phyloP scores from a whole-genome alignment of 2,329 filamentous ascomycete genomes.

The Rutstroemia sp. region DNA sequence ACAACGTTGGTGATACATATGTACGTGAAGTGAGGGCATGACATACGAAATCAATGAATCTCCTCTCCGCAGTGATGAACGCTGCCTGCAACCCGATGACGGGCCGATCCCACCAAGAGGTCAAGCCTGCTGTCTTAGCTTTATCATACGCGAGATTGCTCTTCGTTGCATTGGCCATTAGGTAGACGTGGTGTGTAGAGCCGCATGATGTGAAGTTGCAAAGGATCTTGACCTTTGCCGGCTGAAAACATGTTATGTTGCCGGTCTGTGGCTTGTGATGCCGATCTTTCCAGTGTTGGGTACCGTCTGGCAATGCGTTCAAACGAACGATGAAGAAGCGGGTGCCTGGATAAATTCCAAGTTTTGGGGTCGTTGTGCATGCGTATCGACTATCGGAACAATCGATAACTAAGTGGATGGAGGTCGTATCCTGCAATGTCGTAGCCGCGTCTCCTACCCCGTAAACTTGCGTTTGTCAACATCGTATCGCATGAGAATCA shows the following conservation, averaged over 20 bases:
- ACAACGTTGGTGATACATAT: background rate
- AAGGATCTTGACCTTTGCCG: background rate
- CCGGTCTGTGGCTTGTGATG: background rate
- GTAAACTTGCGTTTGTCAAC: background rate
- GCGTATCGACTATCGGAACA: background rate
- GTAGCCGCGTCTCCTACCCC: background rate
- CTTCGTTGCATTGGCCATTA: background rate
- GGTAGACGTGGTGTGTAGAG: background rate
- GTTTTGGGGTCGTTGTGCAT: background rate
- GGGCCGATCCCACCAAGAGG: constrained; percentile 1
- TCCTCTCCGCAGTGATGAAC: too few species aligned
- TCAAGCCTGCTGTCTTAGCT: background rate
- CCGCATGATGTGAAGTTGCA: background rate
- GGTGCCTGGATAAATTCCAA: background rate
- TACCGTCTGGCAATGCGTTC: background rate
- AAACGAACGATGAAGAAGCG: background rate
- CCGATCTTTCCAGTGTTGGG: constrained; percentile 4
- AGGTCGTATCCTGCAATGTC: background rate
- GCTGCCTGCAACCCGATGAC: background rate
- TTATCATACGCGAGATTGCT: background rate
- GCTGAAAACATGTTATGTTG: background rate
- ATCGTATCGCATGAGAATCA: too few species aligned
- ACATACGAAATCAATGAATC: background rate
- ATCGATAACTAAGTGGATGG: background rate
- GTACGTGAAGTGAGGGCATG: background rate